Evolutionary conservation across 2,329 filamentous ascomycete species (phyloP).

Genomic region (Talaromyces atroroseus): DNA sequence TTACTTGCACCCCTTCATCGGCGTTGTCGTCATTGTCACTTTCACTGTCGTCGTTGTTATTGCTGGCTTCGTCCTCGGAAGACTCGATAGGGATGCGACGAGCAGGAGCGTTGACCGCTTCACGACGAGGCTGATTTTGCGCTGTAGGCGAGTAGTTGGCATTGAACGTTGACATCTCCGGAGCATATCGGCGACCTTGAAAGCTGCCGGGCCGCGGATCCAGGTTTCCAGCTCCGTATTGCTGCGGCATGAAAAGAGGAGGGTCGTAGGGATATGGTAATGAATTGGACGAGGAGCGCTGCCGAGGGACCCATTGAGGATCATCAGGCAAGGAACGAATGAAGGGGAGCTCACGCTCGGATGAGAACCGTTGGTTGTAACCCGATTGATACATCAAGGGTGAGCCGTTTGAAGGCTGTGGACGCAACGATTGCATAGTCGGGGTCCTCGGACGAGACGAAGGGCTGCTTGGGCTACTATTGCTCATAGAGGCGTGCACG

Average conservation of each 20-base stretch:
- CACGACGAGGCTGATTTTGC: slow-evolving; percentile 13
- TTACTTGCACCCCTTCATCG: slow-evolving; percentile 25
- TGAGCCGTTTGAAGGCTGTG: slow-evolving; percentile 30
- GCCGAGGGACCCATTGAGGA: slow-evolving; percentile 40
- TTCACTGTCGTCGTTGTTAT: slow-evolving; percentile 18
- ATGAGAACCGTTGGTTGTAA: slow-evolving; percentile 27
- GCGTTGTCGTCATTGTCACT: slow-evolving; percentile 24
- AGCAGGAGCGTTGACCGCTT: background rate
- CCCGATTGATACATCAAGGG: slow-evolving; percentile 32
- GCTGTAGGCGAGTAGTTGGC: slow-evolving; percentile 17
- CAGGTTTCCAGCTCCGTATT: slow-evolving; percentile 20
- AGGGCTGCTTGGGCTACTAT: slow-evolving; percentile 31
- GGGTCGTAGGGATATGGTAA: slow-evolving; percentile 28
- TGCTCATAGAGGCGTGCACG: slow-evolving; percentile 19
- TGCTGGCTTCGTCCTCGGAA: slow-evolving; percentile 18
- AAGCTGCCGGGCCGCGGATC: slow-evolving; percentile 28
- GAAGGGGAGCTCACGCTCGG: slow-evolving; percentile 20
- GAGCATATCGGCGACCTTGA: slow-evolving; percentile 20
- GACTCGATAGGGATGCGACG: slow-evolving; percentile 17
- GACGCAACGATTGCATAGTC: slow-evolving; percentile 34
- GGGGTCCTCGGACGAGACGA: slow-evolving; percentile 41
- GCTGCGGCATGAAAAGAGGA: slow-evolving; percentile 21
- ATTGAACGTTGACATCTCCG: slow-evolving; percentile 13
- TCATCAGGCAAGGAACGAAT: slow-evolving; percentile 46
- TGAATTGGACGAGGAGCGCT: slow-evolving; percentile 31